Base-by-base conservation (phyloP, 148 eudicot genomes). In the Silene conica region DNA sequence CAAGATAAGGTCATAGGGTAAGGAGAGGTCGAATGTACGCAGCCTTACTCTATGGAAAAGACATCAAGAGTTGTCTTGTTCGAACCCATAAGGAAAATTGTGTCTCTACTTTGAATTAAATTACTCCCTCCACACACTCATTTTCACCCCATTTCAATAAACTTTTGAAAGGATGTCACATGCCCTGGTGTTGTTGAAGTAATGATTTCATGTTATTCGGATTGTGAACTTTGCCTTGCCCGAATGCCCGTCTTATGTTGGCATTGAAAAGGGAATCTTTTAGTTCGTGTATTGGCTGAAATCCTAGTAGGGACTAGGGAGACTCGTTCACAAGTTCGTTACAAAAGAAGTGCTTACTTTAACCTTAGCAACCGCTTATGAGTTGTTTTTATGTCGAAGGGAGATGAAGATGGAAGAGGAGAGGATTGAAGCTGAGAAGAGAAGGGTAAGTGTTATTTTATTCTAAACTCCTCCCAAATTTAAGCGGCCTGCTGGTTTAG, bases 371-470 rank as follows among this genome's bases (percentile, higher is more conserved):
- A 3, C 1, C 4, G 34, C 34, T 38, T 56, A 13, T 46, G 55
- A 56, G 59, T 28, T 50, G 45, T 72, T 74, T 63, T 81, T 70
- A 48, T 79, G 74, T 21, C 73, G 62, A 77, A 90, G 96, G 88
- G 98, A 95, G 82, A 95, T 95, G 97, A 88, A 85, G 87, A 82
- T 90, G 71, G 97, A 95, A 82, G 93, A 90, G 8, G 92, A 95
- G 73, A 95, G 97, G 81, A 92, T 95, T 73, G 97, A 95, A 81
- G 90, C 93, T 54, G 98, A 95, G 84, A 95, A 95, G 81, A 77
- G 54, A 79, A 82, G 97, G 90, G 98, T 95, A 79, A 79, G 74
- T 57, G 23, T 45, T 54, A 71, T 54, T 5, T 64, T 15, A 41
- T 19, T 20, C 21, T 15, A 26, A 46, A 68, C 16, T 20, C 48